Evolutionary conservation across 352 stramenopile species (phyloP).

Genomic region (Phytophthora chlamydospora): DNA sequence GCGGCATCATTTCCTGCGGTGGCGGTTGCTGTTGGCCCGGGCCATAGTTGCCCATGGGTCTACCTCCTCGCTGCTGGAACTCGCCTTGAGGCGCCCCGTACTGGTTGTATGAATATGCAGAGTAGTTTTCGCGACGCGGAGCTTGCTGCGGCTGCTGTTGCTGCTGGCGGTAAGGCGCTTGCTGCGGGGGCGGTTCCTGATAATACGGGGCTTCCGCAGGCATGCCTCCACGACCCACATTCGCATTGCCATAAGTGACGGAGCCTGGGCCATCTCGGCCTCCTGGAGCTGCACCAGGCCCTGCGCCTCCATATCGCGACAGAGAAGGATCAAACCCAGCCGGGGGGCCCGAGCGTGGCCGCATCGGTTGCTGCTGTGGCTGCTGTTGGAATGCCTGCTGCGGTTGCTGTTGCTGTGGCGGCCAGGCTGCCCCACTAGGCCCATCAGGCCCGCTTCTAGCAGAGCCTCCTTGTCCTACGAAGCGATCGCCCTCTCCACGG

Average conservation of each 20-base stretch:
- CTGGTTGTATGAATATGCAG: conserved; percentile 39
- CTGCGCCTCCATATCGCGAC: conserved; percentile 39
- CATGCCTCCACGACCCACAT: conserved; percentile 27
- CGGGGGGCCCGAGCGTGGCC: conserved; percentile 30
- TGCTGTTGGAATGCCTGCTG: conserved; percentile 28
- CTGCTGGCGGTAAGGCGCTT: conserved; percentile 26
- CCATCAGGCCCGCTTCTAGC: conserved; percentile 34
- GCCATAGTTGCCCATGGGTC: conserved; percentile 32
- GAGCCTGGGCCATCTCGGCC: conserved; percentile 16
- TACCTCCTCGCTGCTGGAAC: conserved; percentile 38
- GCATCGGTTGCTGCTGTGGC: conserved; percentile 30
- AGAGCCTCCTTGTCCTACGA: conserved; percentile 49
- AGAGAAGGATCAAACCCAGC: conserved; percentile 39
- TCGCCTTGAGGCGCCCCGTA: conserved; percentile 38
- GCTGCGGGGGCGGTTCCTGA: conserved; percentile 35
- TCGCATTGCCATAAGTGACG: conserved; percentile 19
- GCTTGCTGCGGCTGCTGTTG: conserved; percentile 27
- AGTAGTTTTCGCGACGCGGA: conserved; percentile 29
- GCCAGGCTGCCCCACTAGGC: conserved; percentile 21
- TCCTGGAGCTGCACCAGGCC: conserved; percentile 16
- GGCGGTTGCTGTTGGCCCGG: conserved; percentile 30
- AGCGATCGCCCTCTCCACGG: conserved; percentile 32
- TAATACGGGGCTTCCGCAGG: conserved; percentile 34
- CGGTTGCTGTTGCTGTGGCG: conserved; percentile 24
- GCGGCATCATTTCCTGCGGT: conserved; percentile 30